Percentiles rank a stretch among this genome's conserved stretches.
These are phyloP conservation scores for Rhizopus microsporus DNA, from an alignment of 371 early-diverging fungal species.

Conservation along the genomic window DNA sequence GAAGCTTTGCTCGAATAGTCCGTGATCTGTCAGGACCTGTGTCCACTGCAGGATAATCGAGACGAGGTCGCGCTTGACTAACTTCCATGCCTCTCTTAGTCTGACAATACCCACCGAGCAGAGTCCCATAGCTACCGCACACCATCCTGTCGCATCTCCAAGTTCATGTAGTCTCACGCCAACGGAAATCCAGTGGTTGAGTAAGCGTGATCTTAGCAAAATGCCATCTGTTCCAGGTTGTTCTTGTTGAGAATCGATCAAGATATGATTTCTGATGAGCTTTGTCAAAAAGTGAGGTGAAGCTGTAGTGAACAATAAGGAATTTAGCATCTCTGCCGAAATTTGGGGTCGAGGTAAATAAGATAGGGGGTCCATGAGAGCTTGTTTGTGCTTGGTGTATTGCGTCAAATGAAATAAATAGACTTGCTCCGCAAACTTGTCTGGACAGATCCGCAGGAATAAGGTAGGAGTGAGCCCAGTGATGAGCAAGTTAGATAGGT, in stretches of 20 bases:
- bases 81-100: conserved; percentile 76
- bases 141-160: conserved; percentile 76
- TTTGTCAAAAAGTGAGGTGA: conserved; percentile 75
- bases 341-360: conserved; percentile 44
- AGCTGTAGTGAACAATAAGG: conserved; percentile 55
- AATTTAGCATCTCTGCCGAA: conserved; percentile 40
- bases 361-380: conserved; percentile 35
- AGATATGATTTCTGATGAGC: conserved; percentile 69
- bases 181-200: conserved; percentile 77
- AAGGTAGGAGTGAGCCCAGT: conserved; percentile 67
- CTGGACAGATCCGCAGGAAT: conserved; percentile 63
- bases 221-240: conserved; percentile 24
- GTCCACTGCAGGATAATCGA: conserved; percentile 62
- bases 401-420: conserved; percentile 64
- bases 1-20: conserved; percentile 43
- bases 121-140: conserved; percentile 73
- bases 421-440: conserved; percentile 70
- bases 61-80: conserved; percentile 55
- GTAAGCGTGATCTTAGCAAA: conserved; percentile 52
- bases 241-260: conserved; percentile 67
- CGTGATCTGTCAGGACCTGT: conserved; percentile 52
- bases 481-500: conserved; percentile 52
- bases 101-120: conserved; percentile 75
- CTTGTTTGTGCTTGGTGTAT: conserved; percentile 25
- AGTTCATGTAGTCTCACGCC: conserved; percentile 56